These are phyloP conservation scores for Hypoxylon sp. DNA, from an alignment of 2,329 filamentous ascomycete species.

Conservation along the genomic window DNA sequence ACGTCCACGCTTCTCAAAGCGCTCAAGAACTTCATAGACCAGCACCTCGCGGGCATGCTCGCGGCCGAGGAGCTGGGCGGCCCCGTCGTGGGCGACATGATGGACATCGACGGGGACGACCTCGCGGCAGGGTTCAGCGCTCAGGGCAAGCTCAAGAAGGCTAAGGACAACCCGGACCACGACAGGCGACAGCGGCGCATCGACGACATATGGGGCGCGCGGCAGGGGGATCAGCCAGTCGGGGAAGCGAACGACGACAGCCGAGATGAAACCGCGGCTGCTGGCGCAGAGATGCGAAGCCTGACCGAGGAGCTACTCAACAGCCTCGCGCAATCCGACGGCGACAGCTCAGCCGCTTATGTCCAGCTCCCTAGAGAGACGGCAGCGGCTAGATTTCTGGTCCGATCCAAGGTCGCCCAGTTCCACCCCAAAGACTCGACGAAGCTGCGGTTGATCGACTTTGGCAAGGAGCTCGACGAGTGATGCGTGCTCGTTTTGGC, in stretches of 20 bases:
- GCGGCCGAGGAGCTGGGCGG: slow-evolving; percentile 85
- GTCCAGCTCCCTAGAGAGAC: slow-evolving; percentile 66
- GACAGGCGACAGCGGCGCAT: slow-evolving; percentile 67
- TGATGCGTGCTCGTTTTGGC: slow-evolving; percentile 40
- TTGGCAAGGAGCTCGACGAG: slow-evolving; percentile 68
- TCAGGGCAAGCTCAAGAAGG: slow-evolving; percentile 63
- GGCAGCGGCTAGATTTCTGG: slow-evolving; percentile 68
- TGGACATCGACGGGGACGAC: slow-evolving; percentile 68
- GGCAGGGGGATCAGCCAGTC: slow-evolving; percentile 38
- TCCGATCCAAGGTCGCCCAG: slow-evolving; percentile 70
- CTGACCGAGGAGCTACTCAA: slow-evolving; percentile 69
- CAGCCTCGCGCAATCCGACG: slow-evolving; percentile 60
- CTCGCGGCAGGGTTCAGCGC: slow-evolving; percentile 67
- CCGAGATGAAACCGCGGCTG: slow-evolving; percentile 58
- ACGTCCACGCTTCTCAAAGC: slow-evolving; percentile 68
- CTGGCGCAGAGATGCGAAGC: slow-evolving; percentile 64
- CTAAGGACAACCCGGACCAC: slow-evolving; percentile 52
- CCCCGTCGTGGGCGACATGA: slow-evolving; percentile 78
- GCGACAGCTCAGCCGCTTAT: slow-evolving; percentile 64
- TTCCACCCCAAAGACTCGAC: slow-evolving; percentile 71
- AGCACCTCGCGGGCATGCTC: slow-evolving; percentile 75
- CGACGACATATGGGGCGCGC: slow-evolving; percentile 68
- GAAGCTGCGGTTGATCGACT: slow-evolving; percentile 66
- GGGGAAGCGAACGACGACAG: slow-evolving; percentile 42
- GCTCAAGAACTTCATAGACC: slow-evolving; percentile 75